These are phyloP conservation scores for Vigna mungo DNA, from an alignment of 306 rosid genomes.

Conservation along the genomic window DNA sequence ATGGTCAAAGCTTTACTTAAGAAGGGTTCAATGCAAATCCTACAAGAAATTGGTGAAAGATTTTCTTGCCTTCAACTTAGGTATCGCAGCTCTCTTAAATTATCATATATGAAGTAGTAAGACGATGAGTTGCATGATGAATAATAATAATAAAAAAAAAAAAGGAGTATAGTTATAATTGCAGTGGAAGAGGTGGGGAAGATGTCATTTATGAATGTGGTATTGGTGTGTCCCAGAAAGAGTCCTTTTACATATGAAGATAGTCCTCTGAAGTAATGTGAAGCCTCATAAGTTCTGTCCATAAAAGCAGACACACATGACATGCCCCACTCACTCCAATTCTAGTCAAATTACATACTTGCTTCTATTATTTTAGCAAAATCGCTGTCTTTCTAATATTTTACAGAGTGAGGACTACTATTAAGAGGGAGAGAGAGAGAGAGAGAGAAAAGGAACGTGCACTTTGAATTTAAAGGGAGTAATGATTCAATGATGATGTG, in stretches of 20 bases:
- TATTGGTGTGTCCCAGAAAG: constrained; percentile 35
- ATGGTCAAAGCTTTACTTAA: too few species aligned
- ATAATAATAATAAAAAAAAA: too few species aligned
- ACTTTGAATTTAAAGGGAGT: constrained; percentile 70
- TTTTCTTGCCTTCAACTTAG: background rate
- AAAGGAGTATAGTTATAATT: background rate
- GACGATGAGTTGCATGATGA: too few species aligned
- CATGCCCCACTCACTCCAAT: constrained; percentile 45
- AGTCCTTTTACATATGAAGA: constrained; percentile 27
- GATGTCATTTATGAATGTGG: constrained; percentile 38
- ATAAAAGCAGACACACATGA: constrained; percentile 38
- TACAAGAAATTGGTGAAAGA: background rate
- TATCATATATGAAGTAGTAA: background rate
- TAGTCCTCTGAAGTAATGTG: constrained; percentile 39
- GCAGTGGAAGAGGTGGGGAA: constrained; percentile 43
- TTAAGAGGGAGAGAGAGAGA: constrained; percentile 30
- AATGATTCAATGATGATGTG: constrained; percentile 69
- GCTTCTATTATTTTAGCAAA: constrained; percentile 44
- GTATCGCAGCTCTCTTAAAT: background rate
- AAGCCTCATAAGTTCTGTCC: constrained; percentile 47
- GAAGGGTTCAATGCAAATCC: background rate
- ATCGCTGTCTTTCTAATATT: constrained; percentile 37
- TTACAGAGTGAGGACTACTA: constrained; percentile 28
- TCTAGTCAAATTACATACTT: constrained; percentile 30
- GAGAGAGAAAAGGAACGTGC: constrained; percentile 49